These are phyloP conservation scores for Populus hybrid DNA, from an alignment of 441 rosid species.

Conservation along the genomic window DNA sequence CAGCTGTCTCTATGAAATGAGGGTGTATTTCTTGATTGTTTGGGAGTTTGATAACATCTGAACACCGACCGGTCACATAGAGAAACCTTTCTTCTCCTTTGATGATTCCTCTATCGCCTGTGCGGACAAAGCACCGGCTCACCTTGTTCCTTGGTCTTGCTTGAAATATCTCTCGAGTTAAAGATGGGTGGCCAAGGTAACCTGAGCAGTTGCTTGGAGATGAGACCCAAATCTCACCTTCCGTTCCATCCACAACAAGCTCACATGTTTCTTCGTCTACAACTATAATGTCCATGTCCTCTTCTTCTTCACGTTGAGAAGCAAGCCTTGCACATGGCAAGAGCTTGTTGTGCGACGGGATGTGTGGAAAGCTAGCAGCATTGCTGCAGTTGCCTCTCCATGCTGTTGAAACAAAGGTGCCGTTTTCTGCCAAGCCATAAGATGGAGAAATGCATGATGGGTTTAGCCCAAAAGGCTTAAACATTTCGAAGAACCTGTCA, in stretches of 20 bases:
- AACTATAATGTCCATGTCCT: constrained; percentile 46
- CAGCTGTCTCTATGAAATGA: constrained; percentile 52
- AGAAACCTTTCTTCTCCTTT: constrained; percentile 48
- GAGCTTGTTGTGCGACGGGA: constrained; percentile 42
- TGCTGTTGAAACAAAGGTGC: constrained; percentile 65
- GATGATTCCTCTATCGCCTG: constrained; percentile 55
- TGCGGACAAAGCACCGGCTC: constrained; percentile 35
- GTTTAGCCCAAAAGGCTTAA: constrained; percentile 38
- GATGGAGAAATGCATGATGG: constrained; percentile 60
- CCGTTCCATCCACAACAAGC: constrained; percentile 44
- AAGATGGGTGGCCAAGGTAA: constrained; percentile 49
- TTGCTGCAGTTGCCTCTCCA: constrained; percentile 35
- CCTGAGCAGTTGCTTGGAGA: constrained; percentile 66
- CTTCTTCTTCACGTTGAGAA: constrained; percentile 27
- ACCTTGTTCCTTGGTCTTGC: constrained; percentile 33
- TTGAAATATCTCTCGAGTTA: constrained; percentile 41
- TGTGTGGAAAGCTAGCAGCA: constrained; percentile 6
- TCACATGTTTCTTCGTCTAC: constrained; percentile 50
- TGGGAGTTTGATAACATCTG: constrained; percentile 39
- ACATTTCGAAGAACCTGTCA: constrained; percentile 44
- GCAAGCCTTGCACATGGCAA: constrained; percentile 49
- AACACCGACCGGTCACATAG: constrained; percentile 52
- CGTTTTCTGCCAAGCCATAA: constrained; percentile 63
- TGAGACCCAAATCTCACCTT: constrained; percentile 70
- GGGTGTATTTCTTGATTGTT: constrained; percentile 39